A percentile compares a stretch with the other conserved stretches of the same genome.
These are phyloP conservation scores for Epipyxis sp. DNA, from an alignment of 108 stramenopile genomes.

Conservation along the genomic window DNA sequence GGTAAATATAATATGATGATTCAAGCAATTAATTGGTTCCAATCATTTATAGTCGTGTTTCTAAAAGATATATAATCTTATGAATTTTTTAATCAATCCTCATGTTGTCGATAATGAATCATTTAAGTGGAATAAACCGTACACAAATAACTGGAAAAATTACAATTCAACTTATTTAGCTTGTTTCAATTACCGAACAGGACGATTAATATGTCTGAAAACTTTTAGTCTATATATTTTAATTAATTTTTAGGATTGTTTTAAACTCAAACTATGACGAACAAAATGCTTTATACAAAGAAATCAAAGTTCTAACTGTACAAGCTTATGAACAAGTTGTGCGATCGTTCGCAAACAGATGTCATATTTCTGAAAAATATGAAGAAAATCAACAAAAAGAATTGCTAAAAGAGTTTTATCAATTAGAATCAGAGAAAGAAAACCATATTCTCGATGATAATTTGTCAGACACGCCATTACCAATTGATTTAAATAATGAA, in stretches of 20 bases:
- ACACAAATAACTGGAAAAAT: too few species aligned
- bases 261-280: not conserved
- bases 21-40: slow-evolving; percentile 3
- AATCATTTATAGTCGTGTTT: not conserved
- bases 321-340: not conserved
- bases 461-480: too few species aligned
- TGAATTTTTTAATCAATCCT: too few species aligned
- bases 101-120: too few species aligned
- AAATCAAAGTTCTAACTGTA: not conserved
- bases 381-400: not conserved
- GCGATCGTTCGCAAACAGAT: not conserved
- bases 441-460: too few species aligned
- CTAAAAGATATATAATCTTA: too few species aligned
- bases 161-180: too few species aligned
- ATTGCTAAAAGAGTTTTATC: not conserved
- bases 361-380: too few species aligned
- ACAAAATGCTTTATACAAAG: not conserved
- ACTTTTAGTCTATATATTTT: too few species aligned
- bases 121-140: too few species aligned
- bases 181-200: too few species aligned
- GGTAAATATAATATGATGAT: slow-evolving; percentile 2
- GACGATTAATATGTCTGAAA: too few species aligned
- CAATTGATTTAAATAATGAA: not conserved
- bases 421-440: not conserved
- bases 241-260: not conserved